phyloP scores from a whole-genome alignment of 2,329 filamentous ascomycete genomes.

The Beauveria sp. region DNA sequence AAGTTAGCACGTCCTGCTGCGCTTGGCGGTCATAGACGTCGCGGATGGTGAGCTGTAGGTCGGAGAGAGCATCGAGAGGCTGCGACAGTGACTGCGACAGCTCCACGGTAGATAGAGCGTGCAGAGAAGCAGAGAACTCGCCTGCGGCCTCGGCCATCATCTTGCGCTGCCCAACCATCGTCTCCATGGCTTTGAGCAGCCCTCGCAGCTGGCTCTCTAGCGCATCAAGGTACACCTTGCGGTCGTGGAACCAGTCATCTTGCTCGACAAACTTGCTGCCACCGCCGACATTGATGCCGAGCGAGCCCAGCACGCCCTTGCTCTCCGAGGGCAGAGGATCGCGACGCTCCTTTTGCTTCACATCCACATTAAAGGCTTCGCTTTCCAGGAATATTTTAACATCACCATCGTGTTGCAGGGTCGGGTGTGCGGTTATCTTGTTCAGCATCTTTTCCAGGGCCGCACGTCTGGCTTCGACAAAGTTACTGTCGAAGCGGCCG shows the following conservation, averaged over 20 bases:
- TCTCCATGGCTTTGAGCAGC: slow-evolving; percentile 87
- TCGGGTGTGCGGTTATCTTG: slow-evolving; percentile 83
- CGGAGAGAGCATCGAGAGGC: slow-evolving; percentile 83
- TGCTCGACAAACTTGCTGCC: slow-evolving; percentile 92
- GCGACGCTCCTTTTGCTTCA: slow-evolving; percentile 94
- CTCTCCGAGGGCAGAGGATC: slow-evolving; percentile 80
- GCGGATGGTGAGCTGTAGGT: slow-evolving; percentile 86
- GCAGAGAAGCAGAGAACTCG: slow-evolving; percentile 89
- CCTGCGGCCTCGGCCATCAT: slow-evolving; percentile 87
- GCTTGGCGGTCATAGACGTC: slow-evolving; percentile 96
- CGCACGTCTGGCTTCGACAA: slow-evolving; percentile 85
- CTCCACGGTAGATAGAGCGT: slow-evolving; percentile 86
- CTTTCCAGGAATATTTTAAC: slow-evolving; percentile 96
- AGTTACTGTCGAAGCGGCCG: slow-evolving; percentile 91
- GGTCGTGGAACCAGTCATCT: slow-evolving; percentile 99
- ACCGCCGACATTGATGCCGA: slow-evolving; percentile 71
- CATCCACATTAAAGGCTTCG: slow-evolving; percentile 88
- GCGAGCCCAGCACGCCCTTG: slow-evolving; percentile 84
- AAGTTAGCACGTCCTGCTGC: slow-evolving; percentile 90
- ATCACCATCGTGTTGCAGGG: slow-evolving; percentile 86
- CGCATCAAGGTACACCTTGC: slow-evolving; percentile 88
- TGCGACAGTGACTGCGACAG: slow-evolving; percentile 81
- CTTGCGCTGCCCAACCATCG: slow-evolving; percentile 85
- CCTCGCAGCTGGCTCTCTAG: slow-evolving; percentile 86
- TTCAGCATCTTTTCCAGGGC: slow-evolving; percentile 97